Evolutionary conservation across 1,284 basidiomycete genomes (phyloP), one percentile per base, ranked within the genome.

Genomic region (Vanrija pseudolonga): DNA sequence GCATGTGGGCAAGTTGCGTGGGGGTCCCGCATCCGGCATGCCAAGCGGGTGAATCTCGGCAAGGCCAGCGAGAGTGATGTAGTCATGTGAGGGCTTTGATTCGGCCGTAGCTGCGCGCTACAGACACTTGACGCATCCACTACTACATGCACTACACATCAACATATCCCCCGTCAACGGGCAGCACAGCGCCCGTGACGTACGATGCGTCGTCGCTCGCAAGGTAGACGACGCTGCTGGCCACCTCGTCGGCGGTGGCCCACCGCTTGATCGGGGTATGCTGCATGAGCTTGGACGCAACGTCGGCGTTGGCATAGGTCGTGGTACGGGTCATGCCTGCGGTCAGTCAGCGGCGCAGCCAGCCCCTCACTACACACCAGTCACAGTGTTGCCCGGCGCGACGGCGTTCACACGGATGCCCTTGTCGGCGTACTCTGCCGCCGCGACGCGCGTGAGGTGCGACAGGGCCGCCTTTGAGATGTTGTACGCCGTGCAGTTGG

Each of bases 391-490:
- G 24, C 51, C 51, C 6, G 51, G 51, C 23, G 45, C 44, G 12
- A 53, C 45, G 15, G 28, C 32, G 18, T 53, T 53, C 12, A 41
- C 51, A 2, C 51, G 45, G 28, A 53, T 53, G 4, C 51, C 51
- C 37, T 47, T 22, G 20, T 32, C 19, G 19, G 36, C 51, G 26
- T 24, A 39, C 38, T 53, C 51, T 8, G 17, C 17, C 12, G 51
- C 51, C 9, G 38, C 22, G 23, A 37, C 24, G 19, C 32, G 18
- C 3, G 45, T 20, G 18, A 53, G 18, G 26, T 53, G 51, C 14
- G 32, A 24, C 22, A 45, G 47, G 18, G 51, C 51, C 17, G 51
- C 51, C 40, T 53, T 53, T 8, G 51, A 47, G 3, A 37, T 38
- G 24, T 53, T 45, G 32, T 53, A 53, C 17, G 51, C 51, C 4